Evolutionary conservation across 1,284 basidiomycete species (phyloP).

Genomic region (Spongiforma sp.): DNA sequence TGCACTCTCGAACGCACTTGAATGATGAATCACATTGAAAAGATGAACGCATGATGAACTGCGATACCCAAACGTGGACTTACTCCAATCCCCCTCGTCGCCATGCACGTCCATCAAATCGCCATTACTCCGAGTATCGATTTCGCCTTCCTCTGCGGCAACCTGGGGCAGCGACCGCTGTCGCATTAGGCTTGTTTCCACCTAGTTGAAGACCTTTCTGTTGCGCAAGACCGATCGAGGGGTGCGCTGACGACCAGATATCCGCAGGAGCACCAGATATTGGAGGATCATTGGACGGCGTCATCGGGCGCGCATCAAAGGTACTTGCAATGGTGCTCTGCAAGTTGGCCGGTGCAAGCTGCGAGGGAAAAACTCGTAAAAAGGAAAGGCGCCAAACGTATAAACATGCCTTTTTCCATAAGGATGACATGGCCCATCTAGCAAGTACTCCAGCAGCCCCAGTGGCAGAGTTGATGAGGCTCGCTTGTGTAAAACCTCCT

Average conservation of each 20-base stretch:
- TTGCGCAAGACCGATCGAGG: slow-evolving; percentile 21
- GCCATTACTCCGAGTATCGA: slow-evolving; percentile 68
- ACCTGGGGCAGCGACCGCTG: slow-evolving; percentile 54
- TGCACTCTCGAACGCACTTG: slow-evolving; percentile 86
- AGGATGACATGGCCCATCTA: slow-evolving; percentile 92
- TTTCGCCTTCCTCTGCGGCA: slow-evolving; percentile 52
- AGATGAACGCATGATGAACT: not conserved
- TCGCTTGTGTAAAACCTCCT: slow-evolving; percentile 49
- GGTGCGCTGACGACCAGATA: slow-evolving; percentile 16
- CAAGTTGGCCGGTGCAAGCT: slow-evolving; percentile 76
- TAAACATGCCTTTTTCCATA: slow-evolving; percentile 71
- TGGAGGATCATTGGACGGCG: slow-evolving; percentile 31
- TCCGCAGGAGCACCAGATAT: slow-evolving; percentile 16
- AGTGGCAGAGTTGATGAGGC: slow-evolving; percentile 82
- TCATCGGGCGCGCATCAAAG: slow-evolving; percentile 46
- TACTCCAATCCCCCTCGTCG: slow-evolving; percentile 93
- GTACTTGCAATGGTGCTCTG: slow-evolving; percentile 77
- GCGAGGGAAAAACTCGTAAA: not conserved
- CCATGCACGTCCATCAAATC: slow-evolving; percentile 93
- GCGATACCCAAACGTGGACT: slow-evolving; percentile 29
- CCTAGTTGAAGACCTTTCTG: slow-evolving; percentile 77
- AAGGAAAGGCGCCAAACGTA: not conserved
- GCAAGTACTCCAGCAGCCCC: slow-evolving; percentile 91
- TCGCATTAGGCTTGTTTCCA: slow-evolving; percentile 50
- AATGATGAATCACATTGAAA: slow-evolving; percentile 3